These are phyloP conservation scores for Ophiostoma australiae DNA, from an alignment of 2,329 filamentous ascomycete species.

Conservation along the genomic window DNA sequence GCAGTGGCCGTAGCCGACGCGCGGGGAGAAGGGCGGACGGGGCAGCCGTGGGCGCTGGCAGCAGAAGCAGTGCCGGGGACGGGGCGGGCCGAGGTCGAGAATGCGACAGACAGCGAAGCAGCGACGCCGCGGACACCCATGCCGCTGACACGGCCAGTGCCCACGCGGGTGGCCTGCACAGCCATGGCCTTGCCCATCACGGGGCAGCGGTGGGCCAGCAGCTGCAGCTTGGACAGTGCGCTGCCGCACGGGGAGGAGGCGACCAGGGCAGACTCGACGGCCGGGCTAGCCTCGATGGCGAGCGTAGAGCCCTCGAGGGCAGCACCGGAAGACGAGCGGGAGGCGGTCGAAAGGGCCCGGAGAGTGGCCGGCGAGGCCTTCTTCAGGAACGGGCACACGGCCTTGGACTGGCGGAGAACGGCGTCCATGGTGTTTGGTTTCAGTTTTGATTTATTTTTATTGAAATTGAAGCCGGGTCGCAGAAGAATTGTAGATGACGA, in stretches of 20 bases:
- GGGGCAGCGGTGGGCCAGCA: conserved; percentile 89
- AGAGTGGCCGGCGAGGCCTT: conserved; percentile 88
- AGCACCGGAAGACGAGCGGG: conserved; percentile 45
- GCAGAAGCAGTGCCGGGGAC: conserved; percentile 27
- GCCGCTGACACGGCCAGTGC: conserved; percentile 33
- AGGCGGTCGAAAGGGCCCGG: conserved; percentile 77
- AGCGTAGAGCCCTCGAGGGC: conserved; percentile 37
- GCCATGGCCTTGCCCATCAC: conserved; percentile 98
- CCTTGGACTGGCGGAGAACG: conserved; percentile 88
- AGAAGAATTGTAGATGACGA: neutral
- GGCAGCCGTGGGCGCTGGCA: conserved; percentile 33
- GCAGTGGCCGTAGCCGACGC: conserved; percentile 8
- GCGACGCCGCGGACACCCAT: conserved; percentile 25
- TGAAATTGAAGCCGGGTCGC: neutral
- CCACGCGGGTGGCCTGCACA: conserved; percentile 64
- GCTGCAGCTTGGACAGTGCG: conserved; percentile 94
- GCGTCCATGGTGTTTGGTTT: conserved; percentile 65
- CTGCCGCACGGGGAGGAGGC: conserved; percentile 67
- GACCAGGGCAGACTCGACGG: conserved; percentile 13
- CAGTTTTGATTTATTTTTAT: neutral
- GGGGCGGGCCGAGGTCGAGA: conserved; percentile 22
- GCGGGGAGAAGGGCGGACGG: conserved; percentile 29
- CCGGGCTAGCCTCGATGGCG: conserved; percentile 23
- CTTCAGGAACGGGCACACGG: conserved; percentile 96
- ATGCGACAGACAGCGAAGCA: conserved; percentile 25